Conservation (phyloP, 2,329 filamentous ascomycete species). For the Alternaria arbusti region DNA sequence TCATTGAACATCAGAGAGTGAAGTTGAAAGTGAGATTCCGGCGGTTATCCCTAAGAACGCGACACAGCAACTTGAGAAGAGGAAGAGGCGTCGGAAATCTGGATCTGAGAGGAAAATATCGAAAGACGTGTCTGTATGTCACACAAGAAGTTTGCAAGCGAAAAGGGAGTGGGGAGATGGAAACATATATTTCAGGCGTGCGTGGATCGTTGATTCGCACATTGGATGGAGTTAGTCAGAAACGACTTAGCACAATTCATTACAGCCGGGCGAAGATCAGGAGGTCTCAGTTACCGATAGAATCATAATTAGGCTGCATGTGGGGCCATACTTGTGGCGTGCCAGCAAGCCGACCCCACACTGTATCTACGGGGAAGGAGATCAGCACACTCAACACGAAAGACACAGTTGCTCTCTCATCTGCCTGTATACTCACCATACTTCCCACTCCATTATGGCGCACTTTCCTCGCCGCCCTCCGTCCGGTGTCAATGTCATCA, state of each 20-base stretch:
- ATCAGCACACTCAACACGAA: not conserved
- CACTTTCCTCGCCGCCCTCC: constrained; percentile 24
- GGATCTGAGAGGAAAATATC: not conserved
- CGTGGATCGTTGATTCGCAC: not conserved
- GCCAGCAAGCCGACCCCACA: constrained; percentile 4
- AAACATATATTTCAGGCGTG: not conserved
- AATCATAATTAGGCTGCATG: constrained; percentile 2
- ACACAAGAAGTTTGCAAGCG: not conserved
- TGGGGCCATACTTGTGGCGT: constrained; percentile 1
- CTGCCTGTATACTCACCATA: not conserved
- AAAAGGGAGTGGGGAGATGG: not conserved
- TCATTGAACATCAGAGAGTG: not conserved
- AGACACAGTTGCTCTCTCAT: not conserved
- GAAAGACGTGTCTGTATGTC: not conserved
- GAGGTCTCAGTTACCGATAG: not conserved
- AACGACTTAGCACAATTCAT: not conserved
- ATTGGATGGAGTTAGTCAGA: not conserved
- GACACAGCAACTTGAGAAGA: not conserved
- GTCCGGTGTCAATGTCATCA: constrained; percentile 49
- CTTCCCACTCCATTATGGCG: constrained; percentile 6
- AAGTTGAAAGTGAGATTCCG: not conserved
- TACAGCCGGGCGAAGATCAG: not conserved
- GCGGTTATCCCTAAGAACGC: not conserved
- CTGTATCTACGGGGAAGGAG: not conserved
- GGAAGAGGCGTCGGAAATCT: not conserved